Conservation (phyloP, 148 eudicot genomes). For the Oxyria digyna region DNA sequence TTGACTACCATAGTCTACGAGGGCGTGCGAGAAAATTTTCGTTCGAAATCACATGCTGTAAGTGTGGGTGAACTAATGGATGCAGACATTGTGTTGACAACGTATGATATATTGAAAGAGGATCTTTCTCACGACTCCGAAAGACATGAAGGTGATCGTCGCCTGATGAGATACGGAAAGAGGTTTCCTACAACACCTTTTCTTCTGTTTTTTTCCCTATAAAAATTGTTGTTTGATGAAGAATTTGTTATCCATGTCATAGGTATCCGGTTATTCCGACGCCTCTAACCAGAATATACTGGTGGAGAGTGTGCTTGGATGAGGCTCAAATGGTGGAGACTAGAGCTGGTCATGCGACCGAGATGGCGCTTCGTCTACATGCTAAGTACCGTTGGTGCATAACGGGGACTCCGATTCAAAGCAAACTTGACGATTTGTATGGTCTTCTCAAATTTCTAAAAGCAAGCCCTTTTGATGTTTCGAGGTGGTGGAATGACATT, state of each 20-base stretch:
- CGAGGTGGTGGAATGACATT: constrained; percentile 77
- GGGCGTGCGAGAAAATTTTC: constrained; percentile 62
- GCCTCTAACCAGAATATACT: constrained; percentile 58
- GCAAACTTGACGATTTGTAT: constrained; percentile 85
- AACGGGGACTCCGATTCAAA: constrained; percentile 93
- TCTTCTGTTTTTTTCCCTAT: too few species aligned
- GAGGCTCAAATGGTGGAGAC: constrained; percentile 99
- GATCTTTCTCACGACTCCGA: constrained; percentile 93
- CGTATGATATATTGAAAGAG: constrained; percentile 80
- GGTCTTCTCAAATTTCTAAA: constrained; percentile 87
- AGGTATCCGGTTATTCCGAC: constrained; percentile 93
- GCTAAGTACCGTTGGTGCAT: constrained; percentile 83
- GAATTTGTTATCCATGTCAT: constrained; percentile 11
- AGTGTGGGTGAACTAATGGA: constrained; percentile 45
- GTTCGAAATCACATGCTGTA: constrained; percentile 29
- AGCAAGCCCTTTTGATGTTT: constrained; percentile 61
- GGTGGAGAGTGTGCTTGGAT: constrained; percentile 98
- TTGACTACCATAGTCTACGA: constrained; percentile 66
- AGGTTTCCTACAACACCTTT: constrained; percentile 32
- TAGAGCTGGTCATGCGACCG: constrained; percentile 73
- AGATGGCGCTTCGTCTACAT: constrained; percentile 86
- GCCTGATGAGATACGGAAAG: constrained; percentile 73
- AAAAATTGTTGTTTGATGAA: background rate
- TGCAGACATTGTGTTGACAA: constrained; percentile 90
- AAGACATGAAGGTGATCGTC: constrained; percentile 92